These are phyloP conservation scores for Diplodia sapinea DNA, from an alignment of 2,329 filamentous ascomycete genomes.

Conservation along the genomic window DNA sequence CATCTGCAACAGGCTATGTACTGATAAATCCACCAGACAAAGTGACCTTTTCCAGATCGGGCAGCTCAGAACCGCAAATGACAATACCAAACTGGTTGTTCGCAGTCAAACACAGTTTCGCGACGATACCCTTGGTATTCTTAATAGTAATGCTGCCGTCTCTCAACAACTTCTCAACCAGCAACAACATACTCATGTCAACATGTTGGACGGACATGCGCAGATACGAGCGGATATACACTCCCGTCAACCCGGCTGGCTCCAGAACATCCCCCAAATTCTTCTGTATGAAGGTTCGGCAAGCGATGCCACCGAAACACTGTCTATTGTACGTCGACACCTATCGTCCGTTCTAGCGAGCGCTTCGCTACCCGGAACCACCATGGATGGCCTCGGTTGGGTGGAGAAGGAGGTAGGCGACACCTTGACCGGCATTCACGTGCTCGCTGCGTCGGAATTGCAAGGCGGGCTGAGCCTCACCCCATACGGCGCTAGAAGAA, in stretches of 20 bases:
- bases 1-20: too few species aligned
- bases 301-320: not conserved
- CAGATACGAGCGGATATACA: not conserved
- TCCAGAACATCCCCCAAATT: not conserved
- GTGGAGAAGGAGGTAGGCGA: not conserved
- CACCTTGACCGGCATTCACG: not conserved
- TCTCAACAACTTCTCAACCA: not conserved
- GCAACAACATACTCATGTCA: not conserved
- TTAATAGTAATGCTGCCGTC: not conserved
- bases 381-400: not conserved
- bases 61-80: not conserved
- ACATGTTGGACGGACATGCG: not conserved
- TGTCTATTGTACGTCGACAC: not conserved
- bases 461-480: not conserved
- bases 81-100: not conserved
- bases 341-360: not conserved
- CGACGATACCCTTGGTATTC: accelerated
- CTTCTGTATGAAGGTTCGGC: not conserved
- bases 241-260: not conserved
- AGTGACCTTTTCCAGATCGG: not conserved
- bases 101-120: not conserved
- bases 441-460: not conserved
- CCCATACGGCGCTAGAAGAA: not conserved
- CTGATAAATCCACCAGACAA: not conserved
- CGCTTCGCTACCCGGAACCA: not conserved